A percentile compares a stretch with the other conserved stretches of the same genome.
Evolutionary conservation across 116 monocot genomes (phyloP).

Genomic region (Cymodocea nodosa): DNA sequence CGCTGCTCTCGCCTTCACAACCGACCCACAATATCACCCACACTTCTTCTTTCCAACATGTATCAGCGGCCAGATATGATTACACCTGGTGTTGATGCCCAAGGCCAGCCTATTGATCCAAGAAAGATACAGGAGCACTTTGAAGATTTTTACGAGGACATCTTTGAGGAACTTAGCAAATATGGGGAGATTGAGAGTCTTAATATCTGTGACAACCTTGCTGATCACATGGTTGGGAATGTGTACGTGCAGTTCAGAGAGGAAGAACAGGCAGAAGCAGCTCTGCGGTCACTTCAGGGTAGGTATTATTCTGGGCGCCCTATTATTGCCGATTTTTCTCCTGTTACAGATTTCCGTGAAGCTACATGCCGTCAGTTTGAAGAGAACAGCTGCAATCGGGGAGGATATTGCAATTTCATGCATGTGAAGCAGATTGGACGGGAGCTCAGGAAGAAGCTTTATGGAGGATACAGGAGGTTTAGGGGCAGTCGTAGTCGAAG

Average conservation of each 20-base stretch:
- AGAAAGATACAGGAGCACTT: constrained; percentile 81
- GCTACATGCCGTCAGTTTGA: constrained; percentile 92
- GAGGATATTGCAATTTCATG: constrained; percentile 98
- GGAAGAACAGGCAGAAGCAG: constrained; percentile 73
- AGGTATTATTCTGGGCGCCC: constrained; percentile 71
- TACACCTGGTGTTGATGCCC: constrained; percentile 77
- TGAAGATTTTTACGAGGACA: constrained; percentile 87
- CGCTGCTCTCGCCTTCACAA: constrained; percentile 91
- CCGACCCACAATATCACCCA: constrained; percentile 75
- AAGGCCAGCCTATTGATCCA: constrained; percentile 81
- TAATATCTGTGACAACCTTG: constrained; percentile 81
- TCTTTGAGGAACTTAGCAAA: constrained; percentile 77
- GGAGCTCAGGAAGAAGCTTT: constrained; percentile 68
- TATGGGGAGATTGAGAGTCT: constrained; percentile 80
- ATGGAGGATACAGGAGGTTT: constrained; percentile 32
- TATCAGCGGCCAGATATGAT: constrained; percentile 96
- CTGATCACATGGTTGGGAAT: constrained; percentile 89
- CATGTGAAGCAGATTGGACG: constrained; percentile 87
- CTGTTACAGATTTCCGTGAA: constrained; percentile 90
- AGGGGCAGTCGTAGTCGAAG: constrained; percentile 30
- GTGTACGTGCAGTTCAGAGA: constrained; percentile 82
- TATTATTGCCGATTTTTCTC: constrained; percentile 69
- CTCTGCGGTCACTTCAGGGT: constrained; percentile 60
- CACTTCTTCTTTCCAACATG: constrained; percentile 92
- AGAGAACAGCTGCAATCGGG: constrained; percentile 89